phyloP scores from a whole-genome alignment of 2,329 filamentous ascomycete species.

The Penicillium sp. region DNA sequence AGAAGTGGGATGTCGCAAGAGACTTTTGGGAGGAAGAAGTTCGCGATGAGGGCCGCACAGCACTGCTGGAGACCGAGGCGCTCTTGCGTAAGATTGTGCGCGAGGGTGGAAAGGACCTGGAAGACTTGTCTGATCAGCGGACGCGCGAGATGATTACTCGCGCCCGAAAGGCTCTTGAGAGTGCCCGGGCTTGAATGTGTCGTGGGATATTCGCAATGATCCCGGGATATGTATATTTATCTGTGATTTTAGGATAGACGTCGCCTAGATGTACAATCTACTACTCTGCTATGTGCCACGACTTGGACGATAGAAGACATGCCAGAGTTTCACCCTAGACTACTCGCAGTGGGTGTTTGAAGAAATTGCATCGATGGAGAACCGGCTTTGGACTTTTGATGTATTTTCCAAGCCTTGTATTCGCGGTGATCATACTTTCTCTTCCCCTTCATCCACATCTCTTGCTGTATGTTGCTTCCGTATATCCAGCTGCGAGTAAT shows the following conservation, averaged over 20 bases:
- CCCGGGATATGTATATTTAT: conserved; percentile 28
- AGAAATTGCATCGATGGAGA: too few species aligned
- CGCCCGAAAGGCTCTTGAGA: conserved; percentile 55
- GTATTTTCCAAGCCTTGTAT: too few species aligned
- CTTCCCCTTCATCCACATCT: neutral
- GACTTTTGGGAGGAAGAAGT: conserved; percentile 59
- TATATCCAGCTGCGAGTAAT: conserved; percentile 5
- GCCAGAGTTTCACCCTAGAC: too few species aligned
- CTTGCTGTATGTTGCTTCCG: neutral
- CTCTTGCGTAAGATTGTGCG: conserved; percentile 55
- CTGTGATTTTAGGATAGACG: conserved; percentile 24
- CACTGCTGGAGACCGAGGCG: conserved; percentile 61
- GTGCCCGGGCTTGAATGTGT: conserved; percentile 32
- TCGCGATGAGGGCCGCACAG: conserved; percentile 63
- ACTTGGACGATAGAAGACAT: too few species aligned
- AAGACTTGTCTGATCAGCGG: conserved; percentile 46
- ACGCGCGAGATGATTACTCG: conserved; percentile 53
- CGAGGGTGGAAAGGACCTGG: conserved; percentile 48
- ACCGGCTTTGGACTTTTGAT: too few species aligned
- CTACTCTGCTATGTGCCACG: conserved; percentile 25
- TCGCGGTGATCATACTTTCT: too few species aligned
- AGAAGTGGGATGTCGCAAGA: conserved; percentile 62
- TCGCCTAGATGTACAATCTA: conserved; percentile 24
- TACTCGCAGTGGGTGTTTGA: too few species aligned
- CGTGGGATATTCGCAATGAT: neutral